Evolutionary conservation across 768 basidiomycete species (phyloP).

Genomic region (Cubamyces sp.): DNA sequence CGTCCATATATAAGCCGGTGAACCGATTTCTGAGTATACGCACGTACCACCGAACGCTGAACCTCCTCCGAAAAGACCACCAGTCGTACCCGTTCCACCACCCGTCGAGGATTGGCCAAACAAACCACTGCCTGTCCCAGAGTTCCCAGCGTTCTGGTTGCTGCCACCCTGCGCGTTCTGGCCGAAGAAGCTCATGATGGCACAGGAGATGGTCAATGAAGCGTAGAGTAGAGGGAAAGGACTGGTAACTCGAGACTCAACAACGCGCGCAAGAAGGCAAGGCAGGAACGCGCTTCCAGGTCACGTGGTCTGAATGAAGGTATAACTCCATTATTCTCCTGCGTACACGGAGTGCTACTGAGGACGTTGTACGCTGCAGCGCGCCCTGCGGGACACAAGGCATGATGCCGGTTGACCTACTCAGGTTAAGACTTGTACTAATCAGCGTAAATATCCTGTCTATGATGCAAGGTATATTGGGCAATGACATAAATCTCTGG

Average conservation of each 20-base stretch:
- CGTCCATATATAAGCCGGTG: too few relatives aligned
- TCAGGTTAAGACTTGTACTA: too few relatives aligned
- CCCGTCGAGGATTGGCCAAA: conserved; percentile 27
- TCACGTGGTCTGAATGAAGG: conserved; percentile 18
- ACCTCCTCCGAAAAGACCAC: conserved; percentile 22
- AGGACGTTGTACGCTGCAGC: not conserved
- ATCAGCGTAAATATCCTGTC: too few relatives aligned
- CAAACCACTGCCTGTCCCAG: conserved; percentile 13
- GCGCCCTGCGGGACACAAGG: too few relatives aligned
- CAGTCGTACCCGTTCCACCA: conserved; percentile 22
- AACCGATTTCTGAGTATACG: not conserved
- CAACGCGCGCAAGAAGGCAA: conserved; percentile 13
- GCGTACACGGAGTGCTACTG: not conserved
- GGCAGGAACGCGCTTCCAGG: conserved; percentile 13
- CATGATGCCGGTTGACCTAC: too few relatives aligned
- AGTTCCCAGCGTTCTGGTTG: conserved; percentile 20
- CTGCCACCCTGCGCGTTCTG: conserved; percentile 21
- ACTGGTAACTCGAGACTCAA: not conserved
- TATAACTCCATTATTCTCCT: too few relatives aligned
- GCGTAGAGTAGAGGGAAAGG: not conserved
- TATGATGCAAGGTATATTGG: too few relatives aligned
- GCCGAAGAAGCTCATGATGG: conserved; percentile 30
- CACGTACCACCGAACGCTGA: conserved; percentile 27
- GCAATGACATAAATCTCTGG: not conserved
- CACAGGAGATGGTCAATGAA: not conserved